phyloP scores from a whole-genome alignment of 495 filamentous ascomycete genomes.

The Schizothecium vesticola region DNA sequence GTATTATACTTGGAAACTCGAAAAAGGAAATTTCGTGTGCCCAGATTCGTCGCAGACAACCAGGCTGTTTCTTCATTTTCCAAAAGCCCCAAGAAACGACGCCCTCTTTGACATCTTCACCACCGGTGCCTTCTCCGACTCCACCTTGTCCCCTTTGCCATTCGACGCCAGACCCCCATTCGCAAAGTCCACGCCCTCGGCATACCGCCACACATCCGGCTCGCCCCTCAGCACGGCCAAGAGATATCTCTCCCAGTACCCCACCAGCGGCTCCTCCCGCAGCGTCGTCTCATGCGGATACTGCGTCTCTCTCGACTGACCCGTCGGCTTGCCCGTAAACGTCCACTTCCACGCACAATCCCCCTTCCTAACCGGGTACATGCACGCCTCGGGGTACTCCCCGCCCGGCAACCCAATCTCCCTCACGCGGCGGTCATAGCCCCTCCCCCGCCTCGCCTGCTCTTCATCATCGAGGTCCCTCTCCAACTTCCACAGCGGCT shows the following conservation, averaged over 20 bases:
- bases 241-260: constrained; percentile 31
- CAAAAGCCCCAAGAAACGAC: not conserved
- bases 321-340: constrained; percentile 12
- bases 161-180: not conserved
- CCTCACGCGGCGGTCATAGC: not conserved
- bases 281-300: constrained; percentile 21
- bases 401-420: constrained; percentile 1
- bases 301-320: constrained; percentile 3
- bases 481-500: constrained; percentile 21
- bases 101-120: not conserved
- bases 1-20: too few species aligned
- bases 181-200: constrained; percentile 4
- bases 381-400: constrained; percentile 15
- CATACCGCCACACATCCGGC: constrained; percentile 28
- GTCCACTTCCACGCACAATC: constrained; percentile 28
- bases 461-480: constrained; percentile 1
- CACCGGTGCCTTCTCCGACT: not conserved
- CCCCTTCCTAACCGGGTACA: constrained; percentile 22
- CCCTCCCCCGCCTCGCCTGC: not conserved
- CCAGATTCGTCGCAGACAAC: not conserved
- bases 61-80: not conserved
- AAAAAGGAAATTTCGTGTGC: not conserved
- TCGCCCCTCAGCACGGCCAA: constrained; percentile 20
- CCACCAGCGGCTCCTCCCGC: constrained; percentile 28
- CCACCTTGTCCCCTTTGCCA: not conserved